Conservation (phyloP, 176 grass and related monocot genomes). For the Urochloa ruziziensis region DNA sequence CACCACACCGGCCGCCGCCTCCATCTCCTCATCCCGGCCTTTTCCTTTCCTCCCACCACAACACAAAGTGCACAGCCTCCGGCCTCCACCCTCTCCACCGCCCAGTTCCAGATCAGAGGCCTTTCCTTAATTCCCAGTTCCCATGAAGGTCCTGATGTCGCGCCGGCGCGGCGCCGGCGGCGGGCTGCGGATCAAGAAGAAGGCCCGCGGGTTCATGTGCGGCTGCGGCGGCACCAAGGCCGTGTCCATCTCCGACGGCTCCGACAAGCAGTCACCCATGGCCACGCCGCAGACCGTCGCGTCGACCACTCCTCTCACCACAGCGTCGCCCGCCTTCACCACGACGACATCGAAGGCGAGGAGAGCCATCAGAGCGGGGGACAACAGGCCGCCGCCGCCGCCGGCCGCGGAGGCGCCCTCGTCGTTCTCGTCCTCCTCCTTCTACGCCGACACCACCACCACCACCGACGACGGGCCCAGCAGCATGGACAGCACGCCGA, state of each 20-base stretch:
- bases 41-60: background rate
- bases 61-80: background rate
- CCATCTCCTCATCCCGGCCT: background rate
- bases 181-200: slow-evolving; percentile 38
- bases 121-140: too few species aligned
- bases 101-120: slow-evolving; percentile 2
- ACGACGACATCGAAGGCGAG: background rate
- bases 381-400: background rate
- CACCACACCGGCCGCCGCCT: background rate
- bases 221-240: slow-evolving; percentile 53
- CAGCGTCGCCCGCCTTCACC: background rate
- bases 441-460: background rate
- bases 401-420: slow-evolving; percentile 10
- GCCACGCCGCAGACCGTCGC: slow-evolving; percentile 33
- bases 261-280: slow-evolving; percentile 39
- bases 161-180: slow-evolving; percentile 7
- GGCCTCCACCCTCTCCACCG: too few species aligned
- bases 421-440: slow-evolving; percentile 33
- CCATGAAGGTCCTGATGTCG: slow-evolving; percentile 25
- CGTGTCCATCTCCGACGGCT: slow-evolving; percentile 54
- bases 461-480: slow-evolving; percentile 12
- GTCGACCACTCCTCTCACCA: background rate
- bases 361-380: background rate
- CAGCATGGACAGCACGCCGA: slow-evolving; percentile 51
- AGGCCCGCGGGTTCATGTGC: slow-evolving; percentile 52